Percentiles rank a stretch among this genome's conserved stretches.
Conservation (phyloP, 306 rosid species). For the Rosa multiflora region DNA sequence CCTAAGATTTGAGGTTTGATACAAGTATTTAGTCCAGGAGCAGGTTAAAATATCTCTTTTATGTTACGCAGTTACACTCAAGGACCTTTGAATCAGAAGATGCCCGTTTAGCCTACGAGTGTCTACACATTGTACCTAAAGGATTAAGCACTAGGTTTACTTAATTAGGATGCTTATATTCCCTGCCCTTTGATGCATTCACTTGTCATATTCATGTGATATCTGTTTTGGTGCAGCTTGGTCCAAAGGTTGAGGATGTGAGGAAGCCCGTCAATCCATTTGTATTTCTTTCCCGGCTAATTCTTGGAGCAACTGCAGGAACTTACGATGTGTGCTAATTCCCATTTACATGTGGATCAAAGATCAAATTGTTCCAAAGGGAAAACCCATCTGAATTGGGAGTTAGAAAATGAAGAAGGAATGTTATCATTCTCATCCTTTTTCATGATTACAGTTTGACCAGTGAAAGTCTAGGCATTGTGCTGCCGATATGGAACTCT, state of each 20-base stretch:
- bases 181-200: background rate
- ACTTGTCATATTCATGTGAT: background rate
- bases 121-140: background rate
- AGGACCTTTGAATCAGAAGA: slow-evolving; percentile 5
- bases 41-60: background rate
- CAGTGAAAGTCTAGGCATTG: background rate
- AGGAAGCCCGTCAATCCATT: slow-evolving; percentile 50
- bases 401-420: background rate
- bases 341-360: slow-evolving; percentile 87
- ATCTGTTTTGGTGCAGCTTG: slow-evolving; percentile 60
- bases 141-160: background rate
- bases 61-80: background rate
- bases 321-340: slow-evolving; percentile 61
- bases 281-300: slow-evolving; percentile 52
- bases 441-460: background rate
- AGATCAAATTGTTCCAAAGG: slow-evolving; percentile 70
- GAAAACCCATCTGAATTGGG: slow-evolving; percentile 54
- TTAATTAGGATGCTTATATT: background rate
- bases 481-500: background rate
- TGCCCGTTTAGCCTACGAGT: background rate
- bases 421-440: background rate
- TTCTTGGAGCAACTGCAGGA: slow-evolving; percentile 66
- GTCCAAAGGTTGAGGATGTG: slow-evolving; percentile 81
- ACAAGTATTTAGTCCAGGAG: background rate
- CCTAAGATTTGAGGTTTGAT: background rate